Evolutionary conservation across 371 early-diverging fungal species (phyloP).

Genomic region (Coemansia sp.): DNA sequence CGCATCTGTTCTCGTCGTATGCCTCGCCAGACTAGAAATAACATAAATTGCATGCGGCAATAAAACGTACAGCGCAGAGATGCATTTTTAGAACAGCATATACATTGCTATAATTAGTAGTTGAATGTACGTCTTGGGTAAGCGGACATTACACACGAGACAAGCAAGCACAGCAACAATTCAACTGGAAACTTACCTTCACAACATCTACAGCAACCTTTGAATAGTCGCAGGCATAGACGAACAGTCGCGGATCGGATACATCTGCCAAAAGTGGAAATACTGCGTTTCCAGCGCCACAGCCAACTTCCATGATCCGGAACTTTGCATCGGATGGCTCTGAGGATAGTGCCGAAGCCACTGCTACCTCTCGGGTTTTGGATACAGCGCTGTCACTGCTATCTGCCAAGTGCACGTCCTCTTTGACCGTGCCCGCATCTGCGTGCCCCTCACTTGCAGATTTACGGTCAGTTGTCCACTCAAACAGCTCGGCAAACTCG

Average conservation of each 20-base stretch:
- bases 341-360: neutral
- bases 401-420: neutral
- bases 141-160: conserved; percentile 1
- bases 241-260: conserved; percentile 53
- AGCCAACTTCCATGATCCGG: conserved; percentile 67
- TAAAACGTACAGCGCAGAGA: neutral
- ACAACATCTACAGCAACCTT: conserved; percentile 60
- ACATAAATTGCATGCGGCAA: conserved; percentile 2
- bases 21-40: conserved; percentile 55
- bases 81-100: neutral
- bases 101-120: conserved; percentile 1
- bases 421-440: neutral
- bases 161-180: neutral
- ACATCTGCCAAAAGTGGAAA: conserved; percentile 63
- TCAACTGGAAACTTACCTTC: conserved; percentile 48
- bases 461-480: conserved; percentile 42
- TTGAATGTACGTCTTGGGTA: neutral
- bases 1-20: conserved; percentile 64
- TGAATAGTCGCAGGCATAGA: conserved; percentile 67
- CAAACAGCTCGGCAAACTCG: conserved; percentile 73
- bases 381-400: neutral
- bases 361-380: neutral
- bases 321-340: conserved; percentile 22
- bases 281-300: conserved; percentile 72
- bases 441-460: conserved; percentile 16